Evolutionary conservation across 148 eudicot genomes (phyloP).

Genomic region (Chenopodium suecicum): DNA sequence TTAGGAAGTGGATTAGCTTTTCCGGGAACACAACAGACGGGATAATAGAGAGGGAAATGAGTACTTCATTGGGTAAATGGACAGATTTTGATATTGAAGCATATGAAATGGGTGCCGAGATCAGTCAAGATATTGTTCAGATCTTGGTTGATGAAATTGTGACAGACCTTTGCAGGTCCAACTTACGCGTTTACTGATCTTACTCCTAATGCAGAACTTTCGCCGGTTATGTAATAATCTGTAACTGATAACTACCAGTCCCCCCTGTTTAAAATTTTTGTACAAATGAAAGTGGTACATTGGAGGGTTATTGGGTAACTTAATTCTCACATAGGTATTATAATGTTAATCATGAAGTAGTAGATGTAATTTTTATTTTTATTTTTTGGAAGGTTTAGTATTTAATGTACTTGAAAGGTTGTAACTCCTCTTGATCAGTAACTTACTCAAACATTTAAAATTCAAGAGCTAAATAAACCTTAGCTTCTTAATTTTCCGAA

Average conservation of each 20-base stretch:
- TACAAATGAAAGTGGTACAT: conserved; percentile 32
- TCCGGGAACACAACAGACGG: conserved; percentile 52
- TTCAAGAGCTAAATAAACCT: too few species aligned
- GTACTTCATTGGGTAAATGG: conserved; percentile 64
- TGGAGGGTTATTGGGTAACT: conserved; percentile 14
- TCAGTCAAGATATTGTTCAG: conserved; percentile 51
- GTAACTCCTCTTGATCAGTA: not conserved
- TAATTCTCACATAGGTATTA: conserved; percentile 19
- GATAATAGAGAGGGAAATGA: conserved; percentile 72
- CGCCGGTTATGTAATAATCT: not conserved
- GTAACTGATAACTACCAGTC: not conserved
- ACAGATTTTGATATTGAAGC: conserved; percentile 64
- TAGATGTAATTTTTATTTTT: conserved; percentile 14
- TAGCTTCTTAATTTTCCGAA: too few species aligned
- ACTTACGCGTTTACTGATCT: conserved; percentile 16
- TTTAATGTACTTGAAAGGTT: not conserved
- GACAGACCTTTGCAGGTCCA: conserved; percentile 43
- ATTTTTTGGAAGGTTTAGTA: conserved; percentile 7
- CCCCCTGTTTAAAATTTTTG: conserved; percentile 28
- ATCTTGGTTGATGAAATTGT: conserved; percentile 71
- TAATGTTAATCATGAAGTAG: conserved; percentile 15
- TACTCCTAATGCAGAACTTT: conserved; percentile 1
- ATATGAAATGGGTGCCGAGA: conserved; percentile 55
- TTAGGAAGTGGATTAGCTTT: conserved; percentile 58
- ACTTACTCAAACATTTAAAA: too few species aligned